Percentiles rank a stretch among this genome's conserved stretches.
phyloP scores from a whole-genome alignment of 805 yeast species.

The Kurtzmaniella fragi region DNA sequence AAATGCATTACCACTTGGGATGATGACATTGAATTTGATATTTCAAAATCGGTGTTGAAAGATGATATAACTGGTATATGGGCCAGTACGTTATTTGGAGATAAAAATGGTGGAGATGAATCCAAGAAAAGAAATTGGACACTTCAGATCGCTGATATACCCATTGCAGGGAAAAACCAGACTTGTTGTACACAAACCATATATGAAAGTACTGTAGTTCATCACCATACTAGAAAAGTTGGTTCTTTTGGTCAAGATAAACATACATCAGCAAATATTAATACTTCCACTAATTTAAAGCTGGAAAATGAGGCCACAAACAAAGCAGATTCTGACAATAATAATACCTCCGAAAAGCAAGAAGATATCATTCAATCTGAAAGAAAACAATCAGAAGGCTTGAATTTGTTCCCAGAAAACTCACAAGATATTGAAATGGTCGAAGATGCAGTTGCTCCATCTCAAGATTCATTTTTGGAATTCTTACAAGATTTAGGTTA shows the following conservation, averaged over 20 bases:
- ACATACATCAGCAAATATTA: neutral
- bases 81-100: slow-evolving; percentile 26
- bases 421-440: neutral
- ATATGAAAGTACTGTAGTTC: slow-evolving; percentile 52
- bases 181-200: slow-evolving; percentile 58
- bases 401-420: slow-evolving; percentile 1
- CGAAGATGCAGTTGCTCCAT: slow-evolving; percentile 1
- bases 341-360: neutral
- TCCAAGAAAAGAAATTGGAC: slow-evolving; percentile 45
- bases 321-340: neutral
- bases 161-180: slow-evolving; percentile 67
- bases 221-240: slow-evolving; percentile 35
- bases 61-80: slow-evolving; percentile 14
- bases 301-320: neutral
- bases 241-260: neutral
- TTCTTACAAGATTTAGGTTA: slow-evolving; percentile 68
- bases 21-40: slow-evolving; percentile 19
- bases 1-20: slow-evolving; percentile 47
- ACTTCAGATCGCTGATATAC: slow-evolving; percentile 63
- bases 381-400: neutral
- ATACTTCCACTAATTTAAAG: neutral
- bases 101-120: slow-evolving; percentile 11
- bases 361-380: neutral
- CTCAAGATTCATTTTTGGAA: slow-evolving; percentile 34
- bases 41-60: slow-evolving; percentile 20